These are phyloP conservation scores for Fusarium buharicum DNA, from an alignment of 2,329 filamentous ascomycete species.

Conservation along the genomic window DNA sequence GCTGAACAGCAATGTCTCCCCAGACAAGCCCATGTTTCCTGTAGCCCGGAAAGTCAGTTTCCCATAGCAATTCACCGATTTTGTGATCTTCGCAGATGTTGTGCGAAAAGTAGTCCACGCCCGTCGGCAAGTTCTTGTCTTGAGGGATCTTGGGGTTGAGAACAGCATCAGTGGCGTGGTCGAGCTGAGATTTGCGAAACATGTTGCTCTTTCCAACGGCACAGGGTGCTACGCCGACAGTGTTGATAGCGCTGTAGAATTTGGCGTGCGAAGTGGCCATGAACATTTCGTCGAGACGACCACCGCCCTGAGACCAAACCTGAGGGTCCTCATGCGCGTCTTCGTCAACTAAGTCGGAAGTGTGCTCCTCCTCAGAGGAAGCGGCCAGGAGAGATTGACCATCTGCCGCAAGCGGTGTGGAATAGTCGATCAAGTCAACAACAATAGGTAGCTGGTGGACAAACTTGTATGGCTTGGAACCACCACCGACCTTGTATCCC, in stretches of 20 bases:
- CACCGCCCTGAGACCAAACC: constrained; percentile 68
- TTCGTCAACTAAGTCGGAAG: constrained; percentile 38
- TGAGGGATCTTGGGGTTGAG: constrained; percentile 57
- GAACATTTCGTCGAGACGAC: constrained; percentile 92
- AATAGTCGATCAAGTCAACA: constrained; percentile 71
- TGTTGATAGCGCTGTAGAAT: constrained; percentile 98
- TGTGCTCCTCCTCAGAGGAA: constrained; percentile 44
- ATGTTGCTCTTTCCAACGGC: constrained; percentile 98
- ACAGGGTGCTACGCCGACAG: constrained; percentile 88
- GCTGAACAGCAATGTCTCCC: constrained; percentile 90
- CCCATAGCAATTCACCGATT: constrained; percentile 92
- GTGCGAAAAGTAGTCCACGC: constrained; percentile 91
- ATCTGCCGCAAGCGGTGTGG: constrained; percentile 28
- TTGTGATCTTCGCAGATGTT: constrained; percentile 99
- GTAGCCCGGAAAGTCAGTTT: constrained; percentile 69
- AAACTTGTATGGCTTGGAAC: constrained; percentile 78
- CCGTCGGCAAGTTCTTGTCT: constrained; percentile 61
- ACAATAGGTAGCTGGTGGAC: constrained; percentile 93
- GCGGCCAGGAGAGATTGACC: constrained; percentile 49
- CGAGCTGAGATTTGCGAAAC: constrained; percentile 92
- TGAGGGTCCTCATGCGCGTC: constrained; percentile 42
- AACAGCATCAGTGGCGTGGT: constrained; percentile 71
- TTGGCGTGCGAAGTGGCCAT: constrained; percentile 94
- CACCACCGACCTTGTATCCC: constrained; percentile 67
- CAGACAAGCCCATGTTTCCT: constrained; percentile 85